phyloP scores from a whole-genome alignment of 2,329 filamentous ascomycete genomes.

The Herpotrichia juniperi region DNA sequence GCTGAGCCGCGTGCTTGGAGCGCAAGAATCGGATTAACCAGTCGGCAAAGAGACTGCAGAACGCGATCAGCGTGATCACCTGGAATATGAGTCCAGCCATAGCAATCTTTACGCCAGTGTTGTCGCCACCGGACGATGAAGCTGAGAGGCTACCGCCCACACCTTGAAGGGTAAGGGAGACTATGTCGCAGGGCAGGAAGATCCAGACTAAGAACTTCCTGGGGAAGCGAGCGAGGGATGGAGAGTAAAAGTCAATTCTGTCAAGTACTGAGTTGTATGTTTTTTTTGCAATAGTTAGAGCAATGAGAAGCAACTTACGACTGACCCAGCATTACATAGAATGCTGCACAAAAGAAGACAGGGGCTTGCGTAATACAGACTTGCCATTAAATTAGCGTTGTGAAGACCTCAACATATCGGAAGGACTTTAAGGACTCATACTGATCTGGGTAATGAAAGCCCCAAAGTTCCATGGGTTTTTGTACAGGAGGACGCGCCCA shows the following conservation, averaged over 20 bases:
- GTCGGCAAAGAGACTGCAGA: conserved; percentile 43
- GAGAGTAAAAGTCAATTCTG: conserved; percentile 58
- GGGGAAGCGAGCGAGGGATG: conserved; percentile 58
- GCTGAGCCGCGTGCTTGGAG: neutral
- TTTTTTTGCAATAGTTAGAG: neutral
- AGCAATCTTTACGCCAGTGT: conserved; percentile 57
- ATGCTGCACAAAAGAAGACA: conserved; percentile 57
- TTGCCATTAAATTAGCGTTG: conserved; percentile 8
- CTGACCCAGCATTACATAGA: conserved; percentile 41
- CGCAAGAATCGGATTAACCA: conserved; percentile 19
- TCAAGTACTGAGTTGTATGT: conserved; percentile 35
- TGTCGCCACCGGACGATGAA: conserved; percentile 47
- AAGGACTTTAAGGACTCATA: conserved; percentile 49
- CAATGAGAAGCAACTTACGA: neutral
- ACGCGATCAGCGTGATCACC: conserved; percentile 56
- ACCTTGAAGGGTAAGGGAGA: conserved; percentile 61
- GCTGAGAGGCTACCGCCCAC: conserved; percentile 60
- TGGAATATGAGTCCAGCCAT: conserved; percentile 60
- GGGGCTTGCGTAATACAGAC: conserved; percentile 55
- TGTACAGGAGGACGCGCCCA: conserved; percentile 57
- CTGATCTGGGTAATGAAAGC: conserved; percentile 53
- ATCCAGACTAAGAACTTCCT: conserved; percentile 59
- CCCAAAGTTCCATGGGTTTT: conserved; percentile 59
- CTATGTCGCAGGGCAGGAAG: conserved; percentile 60
- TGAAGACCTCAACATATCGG: conserved; percentile 22